These are phyloP conservation scores for Carpinus viminea DNA, from an alignment of 306 rosid genomes.

Conservation along the genomic window DNA sequence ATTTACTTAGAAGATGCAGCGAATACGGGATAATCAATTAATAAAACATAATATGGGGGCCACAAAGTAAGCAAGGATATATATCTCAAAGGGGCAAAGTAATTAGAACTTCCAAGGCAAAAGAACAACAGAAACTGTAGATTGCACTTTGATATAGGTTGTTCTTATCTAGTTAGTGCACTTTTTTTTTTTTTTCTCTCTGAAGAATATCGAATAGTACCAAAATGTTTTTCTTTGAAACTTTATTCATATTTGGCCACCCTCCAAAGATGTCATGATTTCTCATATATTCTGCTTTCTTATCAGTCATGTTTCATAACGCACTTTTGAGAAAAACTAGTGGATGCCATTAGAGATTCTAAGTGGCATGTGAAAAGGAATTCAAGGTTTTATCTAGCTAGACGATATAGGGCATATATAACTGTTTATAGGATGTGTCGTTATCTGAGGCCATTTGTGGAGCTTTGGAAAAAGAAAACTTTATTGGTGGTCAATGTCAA, in stretches of 20 bases:
- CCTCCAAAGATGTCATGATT: conserved; percentile 31
- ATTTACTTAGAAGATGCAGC: not conserved
- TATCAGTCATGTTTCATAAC: conserved; percentile 4
- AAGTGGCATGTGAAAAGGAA: conserved; percentile 16
- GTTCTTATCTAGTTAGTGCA: conserved; percentile 11
- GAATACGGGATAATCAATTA: not conserved
- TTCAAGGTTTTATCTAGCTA: conserved; percentile 12
- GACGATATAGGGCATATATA: conserved; percentile 4
- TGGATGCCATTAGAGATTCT: conserved; percentile 52
- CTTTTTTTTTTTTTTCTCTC: not conserved
- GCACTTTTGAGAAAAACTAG: conserved; percentile 39
- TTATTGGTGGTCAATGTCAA: conserved; percentile 16
- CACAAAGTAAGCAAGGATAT: not conserved
- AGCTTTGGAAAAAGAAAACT: not conserved
- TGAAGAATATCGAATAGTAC: conserved; percentile 10
- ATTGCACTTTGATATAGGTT: conserved; percentile 16
- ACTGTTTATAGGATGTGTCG: not conserved
- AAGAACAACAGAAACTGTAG: not conserved
- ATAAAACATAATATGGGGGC: not conserved
- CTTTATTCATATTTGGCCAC: conserved; percentile 35
- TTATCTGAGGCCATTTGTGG: not conserved
- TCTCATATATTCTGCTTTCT: conserved; percentile 29
- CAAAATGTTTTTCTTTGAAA: not conserved
- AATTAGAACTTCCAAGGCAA: not conserved
- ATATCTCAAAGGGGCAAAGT: not conserved